These are phyloP conservation scores for Epichloe hybrida DNA, from an alignment of 2,329 filamentous ascomycete genomes.

Conservation along the genomic window DNA sequence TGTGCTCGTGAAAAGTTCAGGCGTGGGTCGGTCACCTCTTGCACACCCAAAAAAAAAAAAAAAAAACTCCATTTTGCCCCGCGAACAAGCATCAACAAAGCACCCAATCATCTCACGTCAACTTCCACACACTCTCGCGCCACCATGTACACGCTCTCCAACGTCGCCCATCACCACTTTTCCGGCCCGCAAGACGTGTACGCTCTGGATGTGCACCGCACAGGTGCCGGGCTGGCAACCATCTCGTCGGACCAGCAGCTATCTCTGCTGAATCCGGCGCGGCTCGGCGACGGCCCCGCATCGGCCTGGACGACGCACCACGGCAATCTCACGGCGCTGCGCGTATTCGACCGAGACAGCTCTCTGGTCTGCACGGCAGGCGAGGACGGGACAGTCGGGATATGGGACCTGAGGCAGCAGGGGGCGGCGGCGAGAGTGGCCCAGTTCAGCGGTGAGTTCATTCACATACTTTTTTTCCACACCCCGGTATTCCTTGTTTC, in stretches of 20 bases:
- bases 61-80: no score
- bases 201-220: conserved; percentile 43
- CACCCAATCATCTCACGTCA: no score
- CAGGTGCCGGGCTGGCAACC: conserved; percentile 38
- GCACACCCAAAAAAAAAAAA: no score
- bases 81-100: no score
- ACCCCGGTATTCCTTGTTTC: no score
- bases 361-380: conserved; percentile 55
- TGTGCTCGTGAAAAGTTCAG: no score
- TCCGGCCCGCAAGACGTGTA: conserved; percentile 30
- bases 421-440: conserved; percentile 25
- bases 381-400: conserved; percentile 51
- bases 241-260: conserved; percentile 62
- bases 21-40: no score
- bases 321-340: conserved; percentile 49
- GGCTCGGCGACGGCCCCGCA: conserved; percentile 37
- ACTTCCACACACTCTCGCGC: neutral
- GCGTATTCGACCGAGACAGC: conserved; percentile 36
- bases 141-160: conserved; percentile 22
- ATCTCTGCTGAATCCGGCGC: conserved; percentile 47
- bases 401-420: conserved; percentile 50
- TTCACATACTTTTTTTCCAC: no score
- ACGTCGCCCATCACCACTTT: conserved; percentile 18
- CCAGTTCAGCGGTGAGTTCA: conserved; percentile 24
- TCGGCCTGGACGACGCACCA: conserved; percentile 39